These are phyloP conservation scores for Mollisiaceae sp. DNA, from an alignment of 2,329 filamentous ascomycete genomes.

Conservation along the genomic window DNA sequence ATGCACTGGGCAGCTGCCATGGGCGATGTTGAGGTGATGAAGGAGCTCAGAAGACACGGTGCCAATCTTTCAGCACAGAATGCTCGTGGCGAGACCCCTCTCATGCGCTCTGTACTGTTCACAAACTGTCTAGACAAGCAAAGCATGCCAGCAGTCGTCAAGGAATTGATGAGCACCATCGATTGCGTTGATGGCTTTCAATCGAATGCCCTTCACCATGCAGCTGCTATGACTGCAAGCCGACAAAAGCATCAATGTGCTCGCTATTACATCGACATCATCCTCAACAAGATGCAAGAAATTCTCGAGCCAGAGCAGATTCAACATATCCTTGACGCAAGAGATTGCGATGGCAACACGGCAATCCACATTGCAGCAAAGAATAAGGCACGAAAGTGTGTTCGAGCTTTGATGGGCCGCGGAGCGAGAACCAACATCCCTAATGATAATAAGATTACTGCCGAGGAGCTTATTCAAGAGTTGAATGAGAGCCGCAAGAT, in stretches of 20 bases:
- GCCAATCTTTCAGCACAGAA: slow-evolving; percentile 76
- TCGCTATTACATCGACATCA: slow-evolving; percentile 89
- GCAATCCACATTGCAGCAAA: slow-evolving; percentile 77
- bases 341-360: slow-evolving; percentile 88
- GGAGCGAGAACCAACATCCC: slow-evolving; percentile 83
- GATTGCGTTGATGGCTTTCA: slow-evolving; percentile 79
- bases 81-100: slow-evolving; percentile 79
- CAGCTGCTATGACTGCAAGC: slow-evolving; percentile 85
- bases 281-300: slow-evolving; percentile 85
- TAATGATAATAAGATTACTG: slow-evolving; percentile 81
- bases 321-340: slow-evolving; percentile 77
- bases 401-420: slow-evolving; percentile 77
- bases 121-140: slow-evolving; percentile 97
- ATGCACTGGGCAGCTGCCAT: slow-evolving; percentile 98
- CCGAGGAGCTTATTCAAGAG: slow-evolving; percentile 81
- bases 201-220: slow-evolving; percentile 92
- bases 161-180: slow-evolving; percentile 82
- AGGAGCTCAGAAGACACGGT: slow-evolving; percentile 81
- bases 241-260: slow-evolving; percentile 85
- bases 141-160: slow-evolving; percentile 84
- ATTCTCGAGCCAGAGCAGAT: slow-evolving; percentile 77
- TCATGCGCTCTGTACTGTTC: slow-evolving; percentile 94
- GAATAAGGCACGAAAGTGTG: slow-evolving; percentile 86
- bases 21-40: slow-evolving; percentile 92
- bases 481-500: slow-evolving; percentile 65